These are phyloP conservation scores for Blastobotrys malaysiensis DNA, from an alignment of 1,139 yeast species.

Conservation along the genomic window DNA sequence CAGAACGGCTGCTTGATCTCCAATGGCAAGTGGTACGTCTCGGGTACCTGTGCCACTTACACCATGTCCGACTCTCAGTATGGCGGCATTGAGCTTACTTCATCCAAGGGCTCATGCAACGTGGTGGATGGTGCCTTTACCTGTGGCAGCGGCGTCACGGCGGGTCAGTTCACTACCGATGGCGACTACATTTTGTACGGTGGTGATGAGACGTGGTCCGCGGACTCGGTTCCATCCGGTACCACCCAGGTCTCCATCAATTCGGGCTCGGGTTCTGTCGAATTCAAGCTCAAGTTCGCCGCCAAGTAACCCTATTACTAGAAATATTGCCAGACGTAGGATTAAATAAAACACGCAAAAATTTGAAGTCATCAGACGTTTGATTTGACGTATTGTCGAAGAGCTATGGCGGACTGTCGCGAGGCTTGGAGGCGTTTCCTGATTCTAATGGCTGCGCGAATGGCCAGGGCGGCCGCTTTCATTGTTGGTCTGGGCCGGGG, in stretches of 20 bases:
- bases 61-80: conserved; percentile 49
- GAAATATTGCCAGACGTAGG: too few species aligned
- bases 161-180: conserved; percentile 31
- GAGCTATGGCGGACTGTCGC: not conserved
- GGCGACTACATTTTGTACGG: conserved; percentile 48
- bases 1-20: conserved; percentile 75
- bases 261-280: conserved; percentile 40
- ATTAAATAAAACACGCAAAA: too few species aligned
- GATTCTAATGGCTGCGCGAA: conserved; percentile 15
- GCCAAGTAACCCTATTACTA: too few species aligned
- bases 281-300: conserved; percentile 42
- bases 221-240: conserved; percentile 45
- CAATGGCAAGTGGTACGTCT: conserved; percentile 76
- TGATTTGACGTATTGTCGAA: not conserved
- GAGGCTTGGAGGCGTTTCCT: conserved; percentile 10
- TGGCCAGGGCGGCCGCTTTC: conserved; percentile 11
- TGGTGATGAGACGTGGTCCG: conserved; percentile 62
- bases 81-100: conserved; percentile 64
- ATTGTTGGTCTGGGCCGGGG: conserved; percentile 4
- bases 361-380: too few species aligned
- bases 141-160: conserved; percentile 27
- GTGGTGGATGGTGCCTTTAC: conserved; percentile 38
- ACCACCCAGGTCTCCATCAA: conserved; percentile 50
- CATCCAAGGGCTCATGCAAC: conserved; percentile 73
- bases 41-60: conserved; percentile 85